Evolutionary conservation across 2,329 filamentous ascomycete genomes (phyloP), one percentile per base, ranked within the genome.

Genomic region (Sarocladium brachiariae): DNA sequence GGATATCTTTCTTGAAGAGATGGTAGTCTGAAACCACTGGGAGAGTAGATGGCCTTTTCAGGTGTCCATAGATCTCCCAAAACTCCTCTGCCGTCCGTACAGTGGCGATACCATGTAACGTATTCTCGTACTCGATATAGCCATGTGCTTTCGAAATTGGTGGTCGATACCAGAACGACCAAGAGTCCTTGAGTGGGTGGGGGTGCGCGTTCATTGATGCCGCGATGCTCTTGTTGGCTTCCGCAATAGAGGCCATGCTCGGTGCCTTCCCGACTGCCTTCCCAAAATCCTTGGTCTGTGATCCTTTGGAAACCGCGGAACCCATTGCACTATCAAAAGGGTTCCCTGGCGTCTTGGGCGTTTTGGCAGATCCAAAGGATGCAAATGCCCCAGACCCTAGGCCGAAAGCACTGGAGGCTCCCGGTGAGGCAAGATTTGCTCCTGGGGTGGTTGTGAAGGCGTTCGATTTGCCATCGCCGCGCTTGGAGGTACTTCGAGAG

Each of bases 11-110:
- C 70, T 93, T 95, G 76, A 99, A 99, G 53, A 99, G 85, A 66
- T 99, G 93, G 65, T 96, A 99, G 70, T 99, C 93, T 21, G 91
- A 96, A 25, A 97, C 92, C 4, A 92, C 84, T 6, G 92, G 92
- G 52, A 99, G 76, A 30, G 79, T 74, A 31, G 91, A 97, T 2
- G 95, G 93, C 24, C 87, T 83, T 72, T 95, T 95, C 45, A 99
- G 77, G 67, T 97, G 90, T 50, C 80, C 76, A 65, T 96, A 97
- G 33, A 96, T 83, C 45, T 81, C 77, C 82, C 90, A 96, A 65
- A 99, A 97, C 53, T 93, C 87, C 70, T 97, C 90, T 47, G 81
- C 89, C 5, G 88, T 89, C 53, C 79, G 78, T 63, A 95, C 88
- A 51, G 80, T 80, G 59, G 89, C 92, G 63, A 97, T 83, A 34